Evolutionary conservation across 163 green algal species (phyloP).

Genomic region (Coccomyxa subellipsoidea): DNA sequence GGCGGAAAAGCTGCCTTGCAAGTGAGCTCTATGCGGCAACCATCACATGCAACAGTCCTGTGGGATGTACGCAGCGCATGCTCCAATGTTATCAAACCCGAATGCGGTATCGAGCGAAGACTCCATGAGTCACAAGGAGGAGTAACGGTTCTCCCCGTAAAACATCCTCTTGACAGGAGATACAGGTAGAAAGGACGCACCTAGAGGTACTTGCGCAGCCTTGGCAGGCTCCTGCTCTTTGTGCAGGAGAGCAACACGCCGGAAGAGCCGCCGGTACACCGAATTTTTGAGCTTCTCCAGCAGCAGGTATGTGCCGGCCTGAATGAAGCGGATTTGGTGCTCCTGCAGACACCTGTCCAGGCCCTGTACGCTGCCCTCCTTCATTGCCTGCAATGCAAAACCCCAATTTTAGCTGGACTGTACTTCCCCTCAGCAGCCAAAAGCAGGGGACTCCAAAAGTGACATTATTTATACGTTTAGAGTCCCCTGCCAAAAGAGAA

Average conservation of each 20-base stretch:
- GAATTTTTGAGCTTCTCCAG: conserved; percentile 79
- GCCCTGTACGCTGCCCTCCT: conserved; percentile 59
- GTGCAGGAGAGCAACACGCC: conserved; percentile 57
- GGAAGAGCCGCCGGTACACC: conserved; percentile 69
- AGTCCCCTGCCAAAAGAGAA: conserved; percentile 10
- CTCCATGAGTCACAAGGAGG: no score
- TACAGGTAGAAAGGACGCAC: conserved; percentile 3
- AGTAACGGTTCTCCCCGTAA: no score
- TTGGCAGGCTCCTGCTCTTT: conserved; percentile 60
- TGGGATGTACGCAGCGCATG: background rate
- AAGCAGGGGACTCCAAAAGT: background rate
- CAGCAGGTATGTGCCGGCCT: conserved; percentile 80
- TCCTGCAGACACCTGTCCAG: conserved; percentile 57
- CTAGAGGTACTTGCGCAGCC: conserved; percentile 69
- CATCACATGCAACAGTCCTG: no score
- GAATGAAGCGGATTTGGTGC: conserved; percentile 64
- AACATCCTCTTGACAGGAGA: no score
- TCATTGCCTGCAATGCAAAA: conserved; percentile 41
- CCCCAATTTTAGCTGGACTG: background rate
- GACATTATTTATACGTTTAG: conserved; percentile 9
- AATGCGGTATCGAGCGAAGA: background rate
- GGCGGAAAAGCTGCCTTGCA: no score
- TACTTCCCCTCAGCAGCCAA: background rate
- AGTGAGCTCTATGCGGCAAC: no score
- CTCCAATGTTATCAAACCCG: background rate